Percentiles rank a stretch among this genome's conserved stretches.
Conservation (phyloP, 176 grass and related monocot species). For the Oryza meridionalis region DNA sequence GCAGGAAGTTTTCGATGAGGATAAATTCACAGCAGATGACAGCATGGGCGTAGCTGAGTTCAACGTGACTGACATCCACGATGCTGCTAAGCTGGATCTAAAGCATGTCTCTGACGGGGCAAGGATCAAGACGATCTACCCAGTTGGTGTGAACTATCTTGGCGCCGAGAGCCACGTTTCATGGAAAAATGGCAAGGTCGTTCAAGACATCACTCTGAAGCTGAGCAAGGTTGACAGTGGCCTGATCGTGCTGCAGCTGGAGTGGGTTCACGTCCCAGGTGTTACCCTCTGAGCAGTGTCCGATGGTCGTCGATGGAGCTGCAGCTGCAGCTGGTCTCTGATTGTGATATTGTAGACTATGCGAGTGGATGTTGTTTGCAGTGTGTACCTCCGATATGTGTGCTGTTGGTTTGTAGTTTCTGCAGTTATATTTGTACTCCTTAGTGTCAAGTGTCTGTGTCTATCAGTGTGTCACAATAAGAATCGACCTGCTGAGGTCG, state of each 20-base stretch:
- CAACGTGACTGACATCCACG: conserved; percentile 55
- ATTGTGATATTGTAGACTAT: conserved; percentile 30
- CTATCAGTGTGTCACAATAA: conserved; percentile 34
- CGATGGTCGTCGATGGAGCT: neutral
- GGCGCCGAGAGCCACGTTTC: conserved; percentile 65
- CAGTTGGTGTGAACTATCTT: conserved; percentile 64
- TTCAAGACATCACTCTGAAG: conserved; percentile 77
- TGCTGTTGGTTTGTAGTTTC: conserved; percentile 14
- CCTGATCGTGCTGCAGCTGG: conserved; percentile 69
- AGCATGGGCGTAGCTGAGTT: conserved; percentile 72
- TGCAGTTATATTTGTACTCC: neutral
- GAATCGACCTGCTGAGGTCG: neutral
- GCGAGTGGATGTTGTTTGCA: neutral
- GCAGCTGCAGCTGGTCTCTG: conserved; percentile 6
- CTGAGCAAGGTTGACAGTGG: conserved; percentile 71
- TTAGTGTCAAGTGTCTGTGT: conserved; percentile 15
- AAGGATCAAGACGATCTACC: conserved; percentile 62
- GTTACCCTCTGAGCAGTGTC: conserved; percentile 36
- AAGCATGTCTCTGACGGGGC: conserved; percentile 42
- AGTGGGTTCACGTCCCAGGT: conserved; percentile 71
- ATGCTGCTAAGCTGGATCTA: conserved; percentile 65
- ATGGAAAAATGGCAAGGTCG: conserved; percentile 64
- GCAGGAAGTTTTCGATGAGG: conserved; percentile 86
- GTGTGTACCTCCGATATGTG: neutral
- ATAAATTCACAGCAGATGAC: conserved; percentile 81